Percentiles rank a stretch among this genome's conserved stretches.
Evolutionary conservation across 2,329 filamentous ascomycete genomes (phyloP).

Genomic region (Fusarium redolens): DNA sequence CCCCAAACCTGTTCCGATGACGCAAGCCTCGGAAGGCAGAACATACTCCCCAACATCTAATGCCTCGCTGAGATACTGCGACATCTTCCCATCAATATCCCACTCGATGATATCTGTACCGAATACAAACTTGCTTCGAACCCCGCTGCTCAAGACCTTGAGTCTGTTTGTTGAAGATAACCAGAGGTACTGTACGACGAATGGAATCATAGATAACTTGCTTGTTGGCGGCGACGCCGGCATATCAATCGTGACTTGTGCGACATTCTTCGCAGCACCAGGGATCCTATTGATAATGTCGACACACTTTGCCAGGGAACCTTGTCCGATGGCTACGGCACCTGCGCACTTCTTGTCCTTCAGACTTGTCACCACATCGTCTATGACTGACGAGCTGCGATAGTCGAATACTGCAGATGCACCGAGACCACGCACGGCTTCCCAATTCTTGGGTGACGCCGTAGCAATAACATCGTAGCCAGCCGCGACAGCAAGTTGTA

Average conservation of each 20-base stretch:
- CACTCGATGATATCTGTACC: not conserved
- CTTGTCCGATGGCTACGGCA: not conserved
- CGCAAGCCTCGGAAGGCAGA: rapidly evolving
- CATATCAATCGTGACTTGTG: slow-evolving; percentile 4
- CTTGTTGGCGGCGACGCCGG: not conserved
- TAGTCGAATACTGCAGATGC: slow-evolving; percentile 1
- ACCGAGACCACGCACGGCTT: rapidly evolving
- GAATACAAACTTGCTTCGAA: slow-evolving; percentile 13
- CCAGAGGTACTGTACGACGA: slow-evolving; percentile 15
- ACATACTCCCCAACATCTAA: not conserved
- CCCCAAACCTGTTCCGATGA: not conserved
- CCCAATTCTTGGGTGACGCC: not conserved
- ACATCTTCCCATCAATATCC: not conserved
- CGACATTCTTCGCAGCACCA: not conserved
- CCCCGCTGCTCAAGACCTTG: not conserved
- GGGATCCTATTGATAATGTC: not conserved
- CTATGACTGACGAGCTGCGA: not conserved
- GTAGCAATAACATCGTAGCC: slow-evolving; percentile 2
- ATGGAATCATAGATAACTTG: not conserved
- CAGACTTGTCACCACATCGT: not conserved
- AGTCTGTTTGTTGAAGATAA: not conserved
- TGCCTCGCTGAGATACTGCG: not conserved
- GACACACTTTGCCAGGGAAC: not conserved
- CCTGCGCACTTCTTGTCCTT: not conserved
- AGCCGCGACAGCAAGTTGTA: slow-evolving; percentile 1